Base-by-base conservation (phyloP, 164 flowering plant species). In the Magnolia officinalis region DNA sequence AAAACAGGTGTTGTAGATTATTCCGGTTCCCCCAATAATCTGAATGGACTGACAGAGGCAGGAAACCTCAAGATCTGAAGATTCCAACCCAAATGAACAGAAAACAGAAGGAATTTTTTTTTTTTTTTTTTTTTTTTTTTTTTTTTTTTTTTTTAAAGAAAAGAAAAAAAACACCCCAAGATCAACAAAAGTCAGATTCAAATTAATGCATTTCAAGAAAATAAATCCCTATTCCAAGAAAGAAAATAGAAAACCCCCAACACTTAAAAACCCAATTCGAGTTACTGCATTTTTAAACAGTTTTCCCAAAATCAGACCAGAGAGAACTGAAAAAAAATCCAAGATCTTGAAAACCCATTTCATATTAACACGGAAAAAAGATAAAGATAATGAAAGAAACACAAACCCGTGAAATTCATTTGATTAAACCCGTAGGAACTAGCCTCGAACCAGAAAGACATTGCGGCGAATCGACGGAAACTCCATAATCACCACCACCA, bases 401-500 rank as follows among this genome's bases (percentile, higher is more conserved):
- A 26, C 85, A 55, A n/a, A 91, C 98, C 94, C 72, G 84, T 67
- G 70, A 82, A 87, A 24, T 80, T 75, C 8, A 75, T 72, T 78
- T 73, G 81, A 16, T 78, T 58, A 52, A 89, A 85, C 71, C 98
- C 98, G 14, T 16, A 0, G 80, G 86, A 50, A 90, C 75, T 0
- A 93, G 76, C 76, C 85, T 90, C 16, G 95, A 84, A 77, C 87
- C 86, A 1, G 89, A 73, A 79, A 87, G 85, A 71, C 95, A 91
- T 37, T 91, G 82, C 88, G 87, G 79, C 0, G 85, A 86, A 76
- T 91, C 96, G 1, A 61, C 59, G n/a, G 74, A 79, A 75, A 49
- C 80, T 9, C 74, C 84, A 11, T 65, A 83, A 78, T 78, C 75
- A 45, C 75, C 82, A 7, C 58, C 84, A 79, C 78, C 76, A 52